Evolutionary conservation across 2,329 filamentous ascomycete species (phyloP).

Genomic region (Amylocarpus encephaloides): DNA sequence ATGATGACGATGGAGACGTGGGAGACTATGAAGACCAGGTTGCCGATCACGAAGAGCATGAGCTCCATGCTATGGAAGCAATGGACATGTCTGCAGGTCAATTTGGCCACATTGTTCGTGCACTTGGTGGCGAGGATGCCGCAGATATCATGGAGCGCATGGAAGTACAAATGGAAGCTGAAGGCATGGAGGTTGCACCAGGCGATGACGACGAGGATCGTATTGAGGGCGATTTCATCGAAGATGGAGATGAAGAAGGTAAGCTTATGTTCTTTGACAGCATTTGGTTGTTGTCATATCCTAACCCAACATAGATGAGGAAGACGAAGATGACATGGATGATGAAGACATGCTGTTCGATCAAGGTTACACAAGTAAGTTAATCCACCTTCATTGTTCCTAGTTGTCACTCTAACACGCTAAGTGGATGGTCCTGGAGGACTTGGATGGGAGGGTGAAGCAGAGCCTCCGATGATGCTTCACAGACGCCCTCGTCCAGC

Average conservation of each 20-base stretch:
- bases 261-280: conserved; percentile 14
- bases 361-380: conserved; percentile 52
- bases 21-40: conserved; percentile 48
- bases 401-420: neutral
- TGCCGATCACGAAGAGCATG: conserved; percentile 47
- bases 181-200: conserved; percentile 38
- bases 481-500: conserved; percentile 49
- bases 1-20: conserved; percentile 42
- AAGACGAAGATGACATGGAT: conserved; percentile 61
- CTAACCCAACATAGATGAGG: conserved; percentile 42
- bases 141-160: conserved; percentile 34
- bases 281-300: conserved; percentile 12
- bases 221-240: conserved; percentile 42
- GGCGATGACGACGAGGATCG: conserved; percentile 43
- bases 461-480: conserved; percentile 41
- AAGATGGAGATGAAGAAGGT: conserved; percentile 57
- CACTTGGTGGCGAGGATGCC: conserved; percentile 35
- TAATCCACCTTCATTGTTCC: neutral
- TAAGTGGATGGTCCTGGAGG: conserved; percentile 24
- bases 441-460: conserved; percentile 52
- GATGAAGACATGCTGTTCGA: conserved; percentile 61
- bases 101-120: conserved; percentile 50
- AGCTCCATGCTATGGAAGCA: conserved; percentile 35
- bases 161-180: conserved; percentile 33
- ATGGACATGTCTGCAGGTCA: conserved; percentile 38